Evolutionary conservation across 148 eudicot genomes (phyloP).

Genomic region (Nepenthes gracilis): DNA sequence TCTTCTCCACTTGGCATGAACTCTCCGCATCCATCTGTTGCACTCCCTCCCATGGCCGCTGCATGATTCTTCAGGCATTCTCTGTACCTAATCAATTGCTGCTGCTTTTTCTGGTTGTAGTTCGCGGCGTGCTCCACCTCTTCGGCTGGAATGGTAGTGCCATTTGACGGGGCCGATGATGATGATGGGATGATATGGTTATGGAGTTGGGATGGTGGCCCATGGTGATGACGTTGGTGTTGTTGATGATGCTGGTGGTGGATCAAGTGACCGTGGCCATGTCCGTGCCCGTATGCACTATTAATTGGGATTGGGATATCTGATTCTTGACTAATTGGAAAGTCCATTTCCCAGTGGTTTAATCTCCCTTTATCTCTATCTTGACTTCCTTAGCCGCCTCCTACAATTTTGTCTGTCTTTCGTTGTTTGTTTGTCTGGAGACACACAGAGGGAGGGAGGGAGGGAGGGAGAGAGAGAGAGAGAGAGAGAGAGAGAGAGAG

Average conservation of each 20-base stretch:
- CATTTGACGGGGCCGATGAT: constrained; percentile 20
- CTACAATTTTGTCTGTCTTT: not conserved
- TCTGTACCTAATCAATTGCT: constrained; percentile 20
- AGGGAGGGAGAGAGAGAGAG: not conserved
- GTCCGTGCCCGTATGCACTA: constrained; percentile 26
- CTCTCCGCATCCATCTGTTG: constrained; percentile 67
- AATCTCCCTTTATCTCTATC: not conserved
- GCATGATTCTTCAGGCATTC: constrained; percentile 68
- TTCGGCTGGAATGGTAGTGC: constrained; percentile 9
- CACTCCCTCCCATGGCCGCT: constrained; percentile 54
- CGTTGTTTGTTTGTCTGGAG: not conserved
- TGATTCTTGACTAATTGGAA: constrained; percentile 33
- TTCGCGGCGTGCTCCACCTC: constrained; percentile 18
- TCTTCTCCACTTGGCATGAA: constrained; percentile 57
- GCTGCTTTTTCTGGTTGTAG: constrained; percentile 10
- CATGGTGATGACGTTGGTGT: not conserved
- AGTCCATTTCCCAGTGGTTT: constrained; percentile 22
- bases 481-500: not conserved
- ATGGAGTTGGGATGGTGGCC: not conserved
- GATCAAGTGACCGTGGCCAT: constrained; percentile 20
- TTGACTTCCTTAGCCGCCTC: not conserved
- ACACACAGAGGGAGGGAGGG: not conserved
- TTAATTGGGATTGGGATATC: constrained; percentile 50
- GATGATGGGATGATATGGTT: constrained; percentile 15
- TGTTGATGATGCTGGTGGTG: constrained; percentile 14